These are phyloP conservation scores for Calonectria hongkongensis DNA, from an alignment of 2,329 filamentous ascomycete species.

Conservation along the genomic window DNA sequence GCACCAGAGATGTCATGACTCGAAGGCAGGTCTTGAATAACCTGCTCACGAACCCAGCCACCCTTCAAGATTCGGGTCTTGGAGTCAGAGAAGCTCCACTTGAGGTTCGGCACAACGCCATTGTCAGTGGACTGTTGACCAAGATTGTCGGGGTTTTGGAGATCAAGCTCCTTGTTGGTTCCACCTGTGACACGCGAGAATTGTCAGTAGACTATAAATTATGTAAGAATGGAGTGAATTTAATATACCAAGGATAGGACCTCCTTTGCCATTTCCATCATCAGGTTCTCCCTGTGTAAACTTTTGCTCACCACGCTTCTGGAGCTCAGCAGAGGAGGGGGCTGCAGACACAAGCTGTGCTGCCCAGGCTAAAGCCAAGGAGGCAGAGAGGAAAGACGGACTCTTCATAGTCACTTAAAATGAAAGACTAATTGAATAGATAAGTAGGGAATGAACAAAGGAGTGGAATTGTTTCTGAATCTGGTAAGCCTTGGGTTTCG, in stretches of 20 bases:
- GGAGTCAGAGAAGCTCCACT: conserved; percentile 82
- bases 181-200: conserved; percentile 69
- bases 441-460: neutral
- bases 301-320: conserved; percentile 51
- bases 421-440: neutral
- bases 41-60: conserved; percentile 80
- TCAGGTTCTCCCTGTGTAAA: conserved; percentile 53
- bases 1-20: conserved; percentile 81
- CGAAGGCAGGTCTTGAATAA: conserved; percentile 78
- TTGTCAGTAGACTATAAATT: neutral
- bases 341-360: conserved; percentile 37
- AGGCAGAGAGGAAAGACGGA: conserved; percentile 39
- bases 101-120: conserved; percentile 79
- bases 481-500: neutral
- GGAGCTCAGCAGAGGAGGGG: conserved; percentile 34
- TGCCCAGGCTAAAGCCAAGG: conserved; percentile 41
- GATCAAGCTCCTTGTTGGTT: conserved; percentile 77
- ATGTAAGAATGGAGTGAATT: neutral
- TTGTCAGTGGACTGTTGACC: conserved; percentile 77
- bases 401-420: conserved; percentile 38
- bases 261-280: conserved; percentile 71
- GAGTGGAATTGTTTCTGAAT: neutral
- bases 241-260: conserved; percentile 71
- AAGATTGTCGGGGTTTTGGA: conserved; percentile 79
- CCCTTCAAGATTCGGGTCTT: conserved; percentile 77